Conservation (phyloP, 371 early-diverging fungal genomes). For the Apophysomyces ossiformis region DNA sequence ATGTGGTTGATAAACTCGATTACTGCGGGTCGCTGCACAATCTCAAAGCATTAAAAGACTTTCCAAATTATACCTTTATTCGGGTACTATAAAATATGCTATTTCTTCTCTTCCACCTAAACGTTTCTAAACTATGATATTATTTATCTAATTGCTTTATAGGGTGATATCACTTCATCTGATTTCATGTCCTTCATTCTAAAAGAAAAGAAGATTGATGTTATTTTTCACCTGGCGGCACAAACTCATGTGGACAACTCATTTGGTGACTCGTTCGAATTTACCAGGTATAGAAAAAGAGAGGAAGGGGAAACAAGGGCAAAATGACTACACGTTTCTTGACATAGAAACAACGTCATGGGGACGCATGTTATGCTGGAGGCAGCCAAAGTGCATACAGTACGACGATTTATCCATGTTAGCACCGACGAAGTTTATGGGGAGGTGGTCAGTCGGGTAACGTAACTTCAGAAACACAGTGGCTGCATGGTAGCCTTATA, state of each 20-base stretch:
- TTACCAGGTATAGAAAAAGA: slow-evolving; percentile 58
- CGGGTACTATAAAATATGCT: slow-evolving; percentile 44
- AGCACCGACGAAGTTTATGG: slow-evolving; percentile 93
- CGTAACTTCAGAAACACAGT: background rate
- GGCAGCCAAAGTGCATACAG: slow-evolving; percentile 65
- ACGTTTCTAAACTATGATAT: too few relatives aligned
- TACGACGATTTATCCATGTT: slow-evolving; percentile 78
- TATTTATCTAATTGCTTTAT: background rate
- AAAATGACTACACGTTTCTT: background rate
- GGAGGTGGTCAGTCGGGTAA: slow-evolving; percentile 40
- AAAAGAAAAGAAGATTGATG: slow-evolving; percentile 74
- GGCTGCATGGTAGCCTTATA: background rate
- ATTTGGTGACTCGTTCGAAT: slow-evolving; percentile 85
- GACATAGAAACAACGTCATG: slow-evolving; percentile 74
- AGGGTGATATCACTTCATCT: slow-evolving; percentile 78
- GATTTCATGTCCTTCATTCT: slow-evolving; percentile 75
- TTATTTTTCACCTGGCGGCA: slow-evolving; percentile 85
- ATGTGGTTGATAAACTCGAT: slow-evolving; percentile 82
- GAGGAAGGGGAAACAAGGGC: background rate
- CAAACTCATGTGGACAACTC: slow-evolving; percentile 92
- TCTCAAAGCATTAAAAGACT: slow-evolving; percentile 56
- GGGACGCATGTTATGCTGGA: slow-evolving; percentile 90
- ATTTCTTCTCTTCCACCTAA: too few relatives aligned
- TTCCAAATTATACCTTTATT: slow-evolving; percentile 71
- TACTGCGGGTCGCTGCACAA: slow-evolving; percentile 79